Evolutionary conservation across 371 early-diverging fungal species (phyloP), one percentile per base, ranked within the genome.

Genomic region (Haplosporangium sp.): DNA sequence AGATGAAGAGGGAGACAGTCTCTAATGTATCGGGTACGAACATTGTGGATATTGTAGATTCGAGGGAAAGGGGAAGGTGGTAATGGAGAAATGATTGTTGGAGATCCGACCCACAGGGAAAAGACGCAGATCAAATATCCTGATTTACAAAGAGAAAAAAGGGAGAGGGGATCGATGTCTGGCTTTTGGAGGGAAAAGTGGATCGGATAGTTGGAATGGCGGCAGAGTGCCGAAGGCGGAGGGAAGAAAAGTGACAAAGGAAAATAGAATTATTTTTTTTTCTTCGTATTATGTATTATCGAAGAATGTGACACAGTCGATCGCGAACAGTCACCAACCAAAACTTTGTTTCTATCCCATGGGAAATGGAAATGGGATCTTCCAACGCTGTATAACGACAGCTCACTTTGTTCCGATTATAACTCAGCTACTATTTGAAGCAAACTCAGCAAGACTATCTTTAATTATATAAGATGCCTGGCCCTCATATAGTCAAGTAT

Each of bases 11-110:
- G 45, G 82, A 74, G 19, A 59, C 17, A 3, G 82, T 63, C 56
- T 81, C 82, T 58, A 39, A 71, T 35, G 71, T 56, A 45, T 85
- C 85, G n/a, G 84, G 84, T 45, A 35, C 5, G 60, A 44, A 67
- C 61, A 71, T 71, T 20, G 19, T 69, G 50, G 27, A 50, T 19
- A 47, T 7, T 40, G 19, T 35, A 35, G 19, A 56, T 11, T 39
- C 11, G 53, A n/a, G 39, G 20, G 50, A 63, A 50, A 34, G 4
- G 9, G 34, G 37, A 57, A 38, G 45, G 19, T 58, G 39, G 17
- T 38, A n/a, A 47, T 27, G 56, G 38, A 13, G 7, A 7, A 57
- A 8, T 11, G 10, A 15, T 47, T 34, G 64, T 4, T 20, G 53
- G 45, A 17, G 57, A 37, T 37, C 56, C 55, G 68, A 61, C 61